Evolutionary conservation across 768 basidiomycete species (phyloP), one percentile per base, ranked within the genome.

Genomic region (Lentinula sp.): DNA sequence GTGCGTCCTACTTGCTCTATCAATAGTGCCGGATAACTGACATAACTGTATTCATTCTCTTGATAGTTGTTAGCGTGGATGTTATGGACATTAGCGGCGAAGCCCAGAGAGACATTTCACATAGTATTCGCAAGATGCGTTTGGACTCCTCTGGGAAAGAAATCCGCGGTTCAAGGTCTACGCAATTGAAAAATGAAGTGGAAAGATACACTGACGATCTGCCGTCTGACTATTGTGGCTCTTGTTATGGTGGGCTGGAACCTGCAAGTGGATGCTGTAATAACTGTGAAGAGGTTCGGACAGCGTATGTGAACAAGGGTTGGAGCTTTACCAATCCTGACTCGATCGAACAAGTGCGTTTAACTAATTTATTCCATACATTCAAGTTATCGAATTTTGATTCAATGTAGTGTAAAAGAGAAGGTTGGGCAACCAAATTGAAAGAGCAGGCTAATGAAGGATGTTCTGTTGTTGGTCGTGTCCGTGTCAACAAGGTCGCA

Each of bases 61-160:
- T 39, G 37, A 9, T 13, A 99, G 96, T 99, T 53, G 82, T 99
- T 58, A 95, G 92, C 70, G 76, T 98, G 58, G 97, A 99, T 73
- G 87, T 98, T 54, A 95, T 98, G 91, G 97, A 99, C 70, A 97
- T 99, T 61, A 93, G 91, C 61, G 97, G 97, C 31, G 97, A 98
- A 78, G 85, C 89, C 32, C 96, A 98, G 71, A 82, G 89, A 61
- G 93, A 98, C 69, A 70, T 98, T 53, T 84, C 93, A 9, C 95
- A 97, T 71, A 93, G 93, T 68, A 82, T 98, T 59, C 68, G 87
- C 61, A 98, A 98, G 73, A 87, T 84, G 13, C 85, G 97, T n/a
- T 75, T 98, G 31, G 81, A 86, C 63, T 69, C 76, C 18, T 64
- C 74, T 2, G 93, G 94, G 2, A 68, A 68, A 3, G 72, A 75